Evolutionary conservation across 306 rosid genomes (phyloP).

Genomic region (Malus fusca): DNA sequence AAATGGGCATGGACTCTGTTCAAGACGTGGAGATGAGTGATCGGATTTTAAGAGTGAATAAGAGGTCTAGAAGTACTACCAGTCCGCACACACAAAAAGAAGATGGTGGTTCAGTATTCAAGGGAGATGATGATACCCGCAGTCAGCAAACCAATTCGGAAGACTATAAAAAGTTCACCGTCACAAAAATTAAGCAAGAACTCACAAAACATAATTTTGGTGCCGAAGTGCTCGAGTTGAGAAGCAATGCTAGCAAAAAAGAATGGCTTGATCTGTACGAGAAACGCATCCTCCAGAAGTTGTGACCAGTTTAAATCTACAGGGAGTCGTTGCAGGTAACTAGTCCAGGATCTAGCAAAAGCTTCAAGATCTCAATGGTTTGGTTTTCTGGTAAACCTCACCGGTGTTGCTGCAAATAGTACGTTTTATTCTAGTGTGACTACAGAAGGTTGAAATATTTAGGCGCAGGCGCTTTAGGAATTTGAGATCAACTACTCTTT

Average conservation of each 20-base stretch:
- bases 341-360: conserved; percentile 12
- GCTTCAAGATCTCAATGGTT: neutral
- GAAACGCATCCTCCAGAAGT: conserved; percentile 60
- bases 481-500: conserved; percentile 7
- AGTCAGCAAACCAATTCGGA: conserved; percentile 62
- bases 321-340: conserved; percentile 10
- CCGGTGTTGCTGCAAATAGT: neutral
- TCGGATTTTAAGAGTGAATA: conserved; percentile 42
- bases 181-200: conserved; percentile 81
- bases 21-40: conserved; percentile 68
- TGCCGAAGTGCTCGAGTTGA: conserved; percentile 70
- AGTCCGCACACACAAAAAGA: conserved; percentile 55
- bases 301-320: conserved; percentile 21
- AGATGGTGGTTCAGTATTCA: conserved; percentile 82
- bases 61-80: conserved; percentile 59
- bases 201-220: conserved; percentile 82
- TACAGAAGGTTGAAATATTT: neutral
- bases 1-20: conserved; percentile 57
- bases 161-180: conserved; percentile 74
- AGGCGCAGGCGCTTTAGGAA: neutral
- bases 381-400: conserved; percentile 7
- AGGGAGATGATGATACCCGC: conserved; percentile 62
- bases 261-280: conserved; percentile 77
- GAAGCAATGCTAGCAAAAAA: conserved; percentile 58
- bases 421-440: neutral